These are phyloP conservation scores for Kluyveromyces marxianus DNA, from an alignment of 1,139 yeast genomes.

Conservation along the genomic window DNA sequence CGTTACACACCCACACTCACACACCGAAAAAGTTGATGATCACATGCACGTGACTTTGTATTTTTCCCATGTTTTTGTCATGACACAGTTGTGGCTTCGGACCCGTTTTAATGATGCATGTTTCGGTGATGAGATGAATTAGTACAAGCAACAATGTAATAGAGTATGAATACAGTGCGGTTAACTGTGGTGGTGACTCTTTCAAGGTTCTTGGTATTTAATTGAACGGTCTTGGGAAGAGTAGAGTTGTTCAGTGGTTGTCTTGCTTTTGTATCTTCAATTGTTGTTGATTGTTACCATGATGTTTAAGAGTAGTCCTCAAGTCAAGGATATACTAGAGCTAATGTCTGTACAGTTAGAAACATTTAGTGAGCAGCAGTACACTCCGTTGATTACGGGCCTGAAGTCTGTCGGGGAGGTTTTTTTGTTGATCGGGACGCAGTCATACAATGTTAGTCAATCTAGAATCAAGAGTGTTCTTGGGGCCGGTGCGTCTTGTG, in stretches of 20 bases:
- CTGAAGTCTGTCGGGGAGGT: constrained; percentile 44
- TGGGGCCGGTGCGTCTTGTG: constrained; percentile 52
- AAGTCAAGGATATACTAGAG: neutral
- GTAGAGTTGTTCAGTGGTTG: too few species aligned
- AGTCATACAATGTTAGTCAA: constrained; percentile 39
- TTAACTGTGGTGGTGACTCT: too few species aligned
- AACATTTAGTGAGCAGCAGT: neutral
- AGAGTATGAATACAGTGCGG: neutral
- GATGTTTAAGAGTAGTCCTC: neutral
- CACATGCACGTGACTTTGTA: neutral
- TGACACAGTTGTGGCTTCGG: constrained; percentile 3
- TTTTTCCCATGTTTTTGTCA: neutral
- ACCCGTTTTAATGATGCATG: neutral
- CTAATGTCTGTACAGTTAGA: neutral
- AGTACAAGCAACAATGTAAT: neutral
- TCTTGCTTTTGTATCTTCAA: too few species aligned
- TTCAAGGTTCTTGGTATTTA: too few species aligned
- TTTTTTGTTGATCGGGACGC: constrained; percentile 56
- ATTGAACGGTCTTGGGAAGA: too few species aligned
- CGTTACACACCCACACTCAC: too few species aligned
- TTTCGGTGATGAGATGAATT: neutral
- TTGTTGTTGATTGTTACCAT: too few species aligned
- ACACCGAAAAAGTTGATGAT: neutral
- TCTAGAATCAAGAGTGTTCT: constrained; percentile 44
- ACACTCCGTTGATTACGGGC: constrained; percentile 28